Evolutionary conservation across 2,329 filamentous ascomycete genomes (phyloP).

Genomic region (Trichothecium roseum): DNA sequence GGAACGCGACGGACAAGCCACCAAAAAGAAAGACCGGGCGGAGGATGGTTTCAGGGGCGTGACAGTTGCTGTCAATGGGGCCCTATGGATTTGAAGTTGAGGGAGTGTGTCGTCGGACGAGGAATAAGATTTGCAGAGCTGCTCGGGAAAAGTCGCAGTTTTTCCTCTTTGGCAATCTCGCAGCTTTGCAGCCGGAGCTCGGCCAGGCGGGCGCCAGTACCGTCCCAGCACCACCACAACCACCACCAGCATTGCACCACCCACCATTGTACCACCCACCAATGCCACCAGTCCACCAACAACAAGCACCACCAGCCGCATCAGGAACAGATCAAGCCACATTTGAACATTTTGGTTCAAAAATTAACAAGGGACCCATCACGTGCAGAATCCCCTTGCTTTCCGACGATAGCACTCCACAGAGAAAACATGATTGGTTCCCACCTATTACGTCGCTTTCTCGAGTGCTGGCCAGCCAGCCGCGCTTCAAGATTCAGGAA

Average conservation of each 20-base stretch:
- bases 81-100: conserved; percentile 25
- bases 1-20: conserved; percentile 21
- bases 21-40: conserved; percentile 15
- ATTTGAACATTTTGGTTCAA: too few species aligned
- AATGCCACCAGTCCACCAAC: too few species aligned
- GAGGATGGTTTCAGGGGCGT: conserved; percentile 10
- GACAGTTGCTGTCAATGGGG: conserved; percentile 34
- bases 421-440: too few species aligned
- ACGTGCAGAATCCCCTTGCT: too few species aligned
- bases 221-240: not conserved
- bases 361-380: too few species aligned
- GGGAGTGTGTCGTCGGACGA: conserved; percentile 19
- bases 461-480: too few species aligned
- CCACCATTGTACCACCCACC: too few species aligned
- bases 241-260: conserved; percentile 2
- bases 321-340: too few species aligned
- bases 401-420: too few species aligned
- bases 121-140: conserved; percentile 29
- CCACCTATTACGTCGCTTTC: too few species aligned
- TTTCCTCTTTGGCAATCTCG: conserved; percentile 17
- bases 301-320: too few species aligned
- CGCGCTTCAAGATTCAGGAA: too few species aligned
- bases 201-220: conserved; percentile 15
- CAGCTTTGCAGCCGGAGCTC: conserved; percentile 17
- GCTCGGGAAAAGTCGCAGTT: conserved; percentile 39